Conservation (phyloP, 768 basidiomycete genomes). For the Boletus sp. region DNA sequence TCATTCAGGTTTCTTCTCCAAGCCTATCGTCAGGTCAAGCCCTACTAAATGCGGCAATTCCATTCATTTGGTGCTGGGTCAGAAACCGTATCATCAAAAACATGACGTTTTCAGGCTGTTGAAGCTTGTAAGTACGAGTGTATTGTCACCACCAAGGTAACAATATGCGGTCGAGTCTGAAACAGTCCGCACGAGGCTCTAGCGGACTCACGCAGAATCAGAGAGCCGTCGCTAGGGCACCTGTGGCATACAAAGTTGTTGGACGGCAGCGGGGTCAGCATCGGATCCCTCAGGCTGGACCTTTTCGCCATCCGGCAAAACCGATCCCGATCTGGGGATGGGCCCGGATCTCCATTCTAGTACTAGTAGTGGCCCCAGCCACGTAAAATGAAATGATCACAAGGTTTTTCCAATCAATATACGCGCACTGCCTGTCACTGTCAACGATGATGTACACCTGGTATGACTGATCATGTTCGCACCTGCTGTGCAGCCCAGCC, state of each 20-base stretch:
- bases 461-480: background rate
- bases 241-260: too few species aligned
- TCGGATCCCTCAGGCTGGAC: too few species aligned
- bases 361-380: too few species aligned
- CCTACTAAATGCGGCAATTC: too few species aligned
- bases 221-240: background rate
- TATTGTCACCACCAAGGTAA: background rate
- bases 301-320: too few species aligned
- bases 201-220: background rate
- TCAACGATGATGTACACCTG: background rate
- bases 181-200: background rate
- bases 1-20: background rate
- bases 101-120: too few species aligned
- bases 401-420: background rate
- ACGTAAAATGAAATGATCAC: background rate
- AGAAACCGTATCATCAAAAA: too few species aligned
- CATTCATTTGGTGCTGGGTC: too few species aligned
- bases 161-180: background rate
- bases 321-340: too few species aligned
- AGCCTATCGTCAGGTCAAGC: too few species aligned
- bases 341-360: background rate
- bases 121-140: too few species aligned
- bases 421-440: conserved; percentile 4
- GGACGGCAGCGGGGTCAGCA: too few species aligned
- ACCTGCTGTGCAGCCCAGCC: background rate